These are phyloP conservation scores for Leucocoprinus sp. DNA, from an alignment of 768 basidiomycete species.

Conservation along the genomic window DNA sequence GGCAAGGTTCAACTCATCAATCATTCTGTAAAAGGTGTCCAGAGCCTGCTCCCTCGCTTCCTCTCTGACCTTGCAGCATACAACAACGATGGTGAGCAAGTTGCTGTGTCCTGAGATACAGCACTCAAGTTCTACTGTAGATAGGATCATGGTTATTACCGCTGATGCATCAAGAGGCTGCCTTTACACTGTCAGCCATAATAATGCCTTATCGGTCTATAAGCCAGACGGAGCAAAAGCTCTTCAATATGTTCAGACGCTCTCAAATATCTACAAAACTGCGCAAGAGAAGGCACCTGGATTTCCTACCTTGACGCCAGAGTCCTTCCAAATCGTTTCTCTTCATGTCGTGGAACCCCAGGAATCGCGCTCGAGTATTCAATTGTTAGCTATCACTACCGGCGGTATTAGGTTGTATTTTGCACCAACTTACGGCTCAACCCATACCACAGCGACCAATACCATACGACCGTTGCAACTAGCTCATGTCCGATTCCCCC, in stretches of 20 bases:
- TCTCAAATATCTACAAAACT: conserved; percentile 66
- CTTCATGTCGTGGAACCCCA: conserved; percentile 60
- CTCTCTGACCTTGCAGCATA: conserved; percentile 66
- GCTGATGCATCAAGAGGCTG: conserved; percentile 63
- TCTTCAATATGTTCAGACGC: conserved; percentile 63
- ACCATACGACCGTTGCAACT: conserved; percentile 48
- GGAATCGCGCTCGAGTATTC: conserved; percentile 63
- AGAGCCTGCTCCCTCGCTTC: conserved; percentile 74
- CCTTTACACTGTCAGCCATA: conserved; percentile 70
- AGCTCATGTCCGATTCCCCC: conserved; percentile 73
- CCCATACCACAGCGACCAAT: conserved; percentile 31
- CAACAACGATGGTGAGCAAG: conserved; percentile 51
- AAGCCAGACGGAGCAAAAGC: conserved; percentile 53
- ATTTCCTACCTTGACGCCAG: conserved; percentile 60
- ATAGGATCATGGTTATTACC: conserved; percentile 61
- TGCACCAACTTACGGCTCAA: conserved; percentile 41
- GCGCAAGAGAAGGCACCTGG: conserved; percentile 80
- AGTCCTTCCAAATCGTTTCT: conserved; percentile 60
- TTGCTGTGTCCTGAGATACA: not conserved
- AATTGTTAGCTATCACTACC: conserved; percentile 73
- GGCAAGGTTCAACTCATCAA: conserved; percentile 81
- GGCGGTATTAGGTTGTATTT: conserved; percentile 87
- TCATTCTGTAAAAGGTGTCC: conserved; percentile 72
- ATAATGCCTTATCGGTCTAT: conserved; percentile 60
- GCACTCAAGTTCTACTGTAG: conserved; percentile 28